Evolutionary conservation across 768 basidiomycete genomes (phyloP), one percentile per base, ranked within the genome.

Genomic region (Termitomyces eurrhizus): DNA sequence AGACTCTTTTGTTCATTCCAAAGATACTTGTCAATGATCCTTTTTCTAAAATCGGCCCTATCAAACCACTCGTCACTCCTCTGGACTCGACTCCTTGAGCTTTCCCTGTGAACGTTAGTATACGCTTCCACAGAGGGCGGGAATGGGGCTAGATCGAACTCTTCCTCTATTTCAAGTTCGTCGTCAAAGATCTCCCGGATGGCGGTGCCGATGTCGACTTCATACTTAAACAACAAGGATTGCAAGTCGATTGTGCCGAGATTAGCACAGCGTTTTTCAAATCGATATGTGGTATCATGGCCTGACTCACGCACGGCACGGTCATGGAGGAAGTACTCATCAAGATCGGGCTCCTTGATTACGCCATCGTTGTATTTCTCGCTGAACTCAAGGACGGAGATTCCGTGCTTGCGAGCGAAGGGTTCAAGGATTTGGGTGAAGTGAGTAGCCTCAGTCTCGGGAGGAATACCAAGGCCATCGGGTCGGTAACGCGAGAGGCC

Each of bases 381-480:
- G 73, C 90, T 95, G 76, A 97, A 99, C 76, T 99, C 97, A 68
- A 93, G 84, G 60, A 98, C 87, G 11, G 92, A 94, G 45, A 99
- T 80, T 5, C 96, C 93, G 64, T 95, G 88, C 75, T 96, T 95
- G 56, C 80, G 81, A 37, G 97, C 97, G 69, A 85, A 98, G 2
- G 97, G 97, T 74, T 97, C 93, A 51, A 99, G 85, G 68, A 98
- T 90, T 70, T 97, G 95, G 2, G 95, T 98, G 74, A 99, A 99
- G 77, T 99, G 97, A 7, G 90, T 90, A 2, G 97, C 97, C 73
- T 99, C 97, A 0, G 97, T 99, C 78, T 99, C 97, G 0, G 97
- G 97, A 13, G 96, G 97, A 60, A 99, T 97, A 33, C 97, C 97
- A 11, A 93, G 70, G 14, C 97, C 97, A 62, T 90, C 93, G 9